Conservation (phyloP, 345 rosid species). For the Linum trigynum region DNA sequence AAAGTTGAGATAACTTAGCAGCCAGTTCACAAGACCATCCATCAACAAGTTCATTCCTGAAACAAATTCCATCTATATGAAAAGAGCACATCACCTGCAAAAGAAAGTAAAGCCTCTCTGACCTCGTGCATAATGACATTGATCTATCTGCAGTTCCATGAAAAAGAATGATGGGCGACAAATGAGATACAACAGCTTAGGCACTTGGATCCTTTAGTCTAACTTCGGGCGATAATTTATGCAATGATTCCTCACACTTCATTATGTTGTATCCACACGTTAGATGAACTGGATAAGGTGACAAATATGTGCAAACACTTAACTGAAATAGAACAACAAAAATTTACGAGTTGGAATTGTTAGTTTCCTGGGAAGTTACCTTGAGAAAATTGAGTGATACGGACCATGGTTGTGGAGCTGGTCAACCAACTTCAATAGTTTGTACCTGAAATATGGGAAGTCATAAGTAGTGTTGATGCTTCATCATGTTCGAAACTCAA, state of each 20-base stretch:
- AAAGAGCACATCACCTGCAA: too few relatives aligned
- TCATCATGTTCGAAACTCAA: too few relatives aligned
- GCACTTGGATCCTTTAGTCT: constrained; percentile 18
- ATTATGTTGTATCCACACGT: constrained; percentile 16
- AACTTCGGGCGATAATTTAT: constrained; percentile 22
- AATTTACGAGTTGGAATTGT: not conserved
- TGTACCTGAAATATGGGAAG: constrained; percentile 16
- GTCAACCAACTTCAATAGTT: constrained; percentile 20
- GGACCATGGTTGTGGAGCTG: constrained; percentile 24
- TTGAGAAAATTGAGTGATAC: constrained; percentile 23
- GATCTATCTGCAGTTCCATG: constrained; percentile 26
- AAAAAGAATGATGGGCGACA: constrained; percentile 23
- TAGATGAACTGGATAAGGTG: not conserved
- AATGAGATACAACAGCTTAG: constrained; percentile 18
- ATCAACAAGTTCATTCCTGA: too few relatives aligned
- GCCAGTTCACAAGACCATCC: too few relatives aligned
- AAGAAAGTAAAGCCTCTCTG: not conserved
- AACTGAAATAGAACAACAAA: not conserved
- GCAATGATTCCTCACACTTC: constrained; percentile 25
- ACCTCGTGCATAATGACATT: constrained; percentile 23
- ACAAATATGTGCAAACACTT: not conserved
- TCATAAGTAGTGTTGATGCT: too few relatives aligned
- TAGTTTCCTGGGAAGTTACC: constrained; percentile 4
- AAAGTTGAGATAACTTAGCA: too few relatives aligned
- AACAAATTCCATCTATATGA: too few relatives aligned